Conservation (phyloP, 2,329 filamentous ascomycete species). For the Nemania bipapillata region DNA sequence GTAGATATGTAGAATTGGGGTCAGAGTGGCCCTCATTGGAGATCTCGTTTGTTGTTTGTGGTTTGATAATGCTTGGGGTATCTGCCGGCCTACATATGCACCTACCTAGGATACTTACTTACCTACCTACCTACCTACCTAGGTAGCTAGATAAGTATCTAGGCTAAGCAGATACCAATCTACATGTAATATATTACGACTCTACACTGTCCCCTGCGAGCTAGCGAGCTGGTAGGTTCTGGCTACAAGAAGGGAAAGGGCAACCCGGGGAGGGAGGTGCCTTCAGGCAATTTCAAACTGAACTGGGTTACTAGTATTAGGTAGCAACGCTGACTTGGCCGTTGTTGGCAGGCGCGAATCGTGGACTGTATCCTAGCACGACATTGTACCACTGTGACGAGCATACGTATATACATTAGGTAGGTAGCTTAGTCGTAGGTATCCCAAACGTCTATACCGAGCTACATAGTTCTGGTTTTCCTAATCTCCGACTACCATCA, state of each 20-base stretch:
- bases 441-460: not conserved
- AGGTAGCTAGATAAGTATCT: not conserved
- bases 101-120: too few relatives aligned
- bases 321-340: not conserved
- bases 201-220: conserved; percentile 23
- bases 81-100: too few relatives aligned
- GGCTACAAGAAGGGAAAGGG: conserved; percentile 1
- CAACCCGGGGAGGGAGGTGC: not conserved
- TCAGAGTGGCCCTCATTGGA: not conserved
- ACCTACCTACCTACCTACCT: not conserved
- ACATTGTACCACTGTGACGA: not conserved
- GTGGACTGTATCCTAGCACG: too few relatives aligned
- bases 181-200: too few relatives aligned
- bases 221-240: conserved; percentile 9
- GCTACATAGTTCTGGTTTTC: not conserved
- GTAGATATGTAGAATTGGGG: not conserved
- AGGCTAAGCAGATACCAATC: too few relatives aligned
- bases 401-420: not conserved
- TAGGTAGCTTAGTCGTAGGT: not conserved
- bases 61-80: not conserved
- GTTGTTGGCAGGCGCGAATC: too few relatives aligned
- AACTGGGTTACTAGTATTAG: not conserved
- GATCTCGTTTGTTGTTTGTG: not conserved
- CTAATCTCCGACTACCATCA: not conserved
- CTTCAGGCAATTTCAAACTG: conserved; percentile 3